These are phyloP conservation scores for Salix koriyanagi DNA, from an alignment of 345 rosid genomes.

Conservation along the genomic window DNA sequence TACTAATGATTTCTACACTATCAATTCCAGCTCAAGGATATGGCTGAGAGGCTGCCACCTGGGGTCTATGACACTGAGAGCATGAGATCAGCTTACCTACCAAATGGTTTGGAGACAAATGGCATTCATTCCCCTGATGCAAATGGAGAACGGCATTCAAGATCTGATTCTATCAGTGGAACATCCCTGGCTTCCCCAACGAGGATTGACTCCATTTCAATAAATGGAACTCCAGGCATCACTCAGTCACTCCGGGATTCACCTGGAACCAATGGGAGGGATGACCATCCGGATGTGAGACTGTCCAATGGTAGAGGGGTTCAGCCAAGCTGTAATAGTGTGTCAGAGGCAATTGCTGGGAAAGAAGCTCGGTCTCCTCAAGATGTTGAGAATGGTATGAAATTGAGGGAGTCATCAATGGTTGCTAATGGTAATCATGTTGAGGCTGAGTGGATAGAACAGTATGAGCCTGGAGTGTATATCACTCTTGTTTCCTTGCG, in stretches of 20 bases:
- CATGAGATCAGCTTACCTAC: slow-evolving; percentile 35
- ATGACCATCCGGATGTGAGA: slow-evolving; percentile 40
- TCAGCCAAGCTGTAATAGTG: slow-evolving; percentile 29
- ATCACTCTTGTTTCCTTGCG: slow-evolving; percentile 77
- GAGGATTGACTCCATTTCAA: slow-evolving; percentile 28
- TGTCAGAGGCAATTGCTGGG: slow-evolving; percentile 50
- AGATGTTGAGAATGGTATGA: slow-evolving; percentile 44
- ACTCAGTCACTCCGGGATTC: slow-evolving; percentile 41
- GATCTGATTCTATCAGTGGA: slow-evolving; percentile 55
- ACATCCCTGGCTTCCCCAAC: slow-evolving; percentile 48
- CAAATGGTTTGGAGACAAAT: slow-evolving; percentile 67
- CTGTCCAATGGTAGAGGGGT: slow-evolving; percentile 42
- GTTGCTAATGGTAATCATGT: slow-evolving; percentile 45
- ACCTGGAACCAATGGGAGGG: slow-evolving; percentile 39
- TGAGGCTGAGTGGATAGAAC: slow-evolving; percentile 95
- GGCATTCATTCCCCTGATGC: slow-evolving; percentile 49
- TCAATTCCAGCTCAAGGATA: slow-evolving; percentile 70
- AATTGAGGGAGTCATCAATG: slow-evolving; percentile 46
- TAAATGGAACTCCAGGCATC: slow-evolving; percentile 40
- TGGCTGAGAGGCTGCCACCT: slow-evolving; percentile 76
- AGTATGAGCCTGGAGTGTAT: slow-evolving; percentile 89
- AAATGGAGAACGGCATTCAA: slow-evolving; percentile 57
- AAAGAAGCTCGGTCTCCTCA: slow-evolving; percentile 46
- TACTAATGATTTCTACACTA: slow-evolving; percentile 8
- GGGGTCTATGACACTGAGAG: slow-evolving; percentile 60